Evolutionary conservation across 116 monocot species (phyloP).

Genomic region (Dioscorea cayenensis): DNA sequence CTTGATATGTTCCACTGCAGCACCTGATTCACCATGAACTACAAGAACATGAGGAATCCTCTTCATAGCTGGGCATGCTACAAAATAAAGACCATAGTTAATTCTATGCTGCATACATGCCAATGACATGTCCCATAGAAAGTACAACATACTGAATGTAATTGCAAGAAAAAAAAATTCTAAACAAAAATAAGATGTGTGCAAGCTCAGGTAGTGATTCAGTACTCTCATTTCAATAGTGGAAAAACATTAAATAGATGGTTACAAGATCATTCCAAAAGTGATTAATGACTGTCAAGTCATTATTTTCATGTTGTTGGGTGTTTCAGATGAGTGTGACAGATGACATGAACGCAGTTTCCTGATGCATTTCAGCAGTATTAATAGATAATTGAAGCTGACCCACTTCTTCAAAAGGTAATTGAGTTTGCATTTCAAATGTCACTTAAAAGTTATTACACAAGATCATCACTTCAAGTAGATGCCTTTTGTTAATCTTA

Average conservation of each 20-base stretch:
- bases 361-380: no score
- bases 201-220: background rate
- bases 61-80: conserved; percentile 71
- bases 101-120: background rate
- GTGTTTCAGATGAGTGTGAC: no score
- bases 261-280: background rate
- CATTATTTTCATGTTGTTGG: no score
- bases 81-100: conserved; percentile 6
- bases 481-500: no score
- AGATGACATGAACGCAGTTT: no score
- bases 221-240: background rate
- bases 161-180: background rate
- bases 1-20: conserved; percentile 49
- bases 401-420: no score
- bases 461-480: no score
- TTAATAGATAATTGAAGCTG: no score
- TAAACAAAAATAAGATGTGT: background rate
- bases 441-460: no score
- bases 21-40: conserved; percentile 80
- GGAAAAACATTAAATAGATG: background rate
- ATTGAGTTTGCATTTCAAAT: no score
- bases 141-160: background rate
- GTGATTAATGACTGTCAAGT: no score
- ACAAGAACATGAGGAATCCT: conserved; percentile 79
- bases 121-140: background rate